A percentile compares a stretch with the other conserved stretches of the same genome.
Evolutionary conservation across 2,329 filamentous ascomycete genomes (phyloP).

Genomic region (Atkinsonella texensis): DNA sequence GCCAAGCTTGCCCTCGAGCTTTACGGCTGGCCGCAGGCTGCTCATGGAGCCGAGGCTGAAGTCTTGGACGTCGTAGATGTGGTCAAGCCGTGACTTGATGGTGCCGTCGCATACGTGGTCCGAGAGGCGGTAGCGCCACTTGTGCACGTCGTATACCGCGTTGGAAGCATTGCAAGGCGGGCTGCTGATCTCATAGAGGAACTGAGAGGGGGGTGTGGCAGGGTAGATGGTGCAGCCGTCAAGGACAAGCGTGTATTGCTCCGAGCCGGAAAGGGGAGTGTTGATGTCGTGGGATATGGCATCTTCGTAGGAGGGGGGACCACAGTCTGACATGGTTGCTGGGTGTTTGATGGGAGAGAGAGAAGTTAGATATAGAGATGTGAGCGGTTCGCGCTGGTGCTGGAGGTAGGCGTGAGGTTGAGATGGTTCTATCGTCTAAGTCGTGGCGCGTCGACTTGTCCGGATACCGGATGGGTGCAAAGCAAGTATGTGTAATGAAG

Average conservation of each 20-base stretch:
- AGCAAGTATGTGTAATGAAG: too few species aligned
- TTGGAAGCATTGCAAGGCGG: slow-evolving; percentile 10
- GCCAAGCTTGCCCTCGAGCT: slow-evolving; percentile 12
- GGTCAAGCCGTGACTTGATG: slow-evolving; percentile 13
- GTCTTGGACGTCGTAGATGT: slow-evolving; percentile 18
- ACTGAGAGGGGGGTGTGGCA: slow-evolving; percentile 7
- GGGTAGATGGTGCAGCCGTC: slow-evolving; percentile 13
- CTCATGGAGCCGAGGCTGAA: background rate
- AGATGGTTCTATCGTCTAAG: too few species aligned
- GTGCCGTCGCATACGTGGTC: slow-evolving; percentile 7
- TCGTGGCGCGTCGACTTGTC: too few species aligned
- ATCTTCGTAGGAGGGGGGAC: slow-evolving; percentile 2
- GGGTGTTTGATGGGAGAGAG: background rate
- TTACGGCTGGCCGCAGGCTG: slow-evolving; percentile 8
- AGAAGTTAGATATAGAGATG: background rate
- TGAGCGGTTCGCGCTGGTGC: background rate
- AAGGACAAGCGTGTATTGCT: slow-evolving; percentile 9
- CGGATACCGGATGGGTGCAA: too few species aligned
- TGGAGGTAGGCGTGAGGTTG: background rate
- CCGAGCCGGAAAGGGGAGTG: background rate
- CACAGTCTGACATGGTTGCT: background rate
- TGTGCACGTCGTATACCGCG: slow-evolving; percentile 14
- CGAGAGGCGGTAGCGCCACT: slow-evolving; percentile 14
- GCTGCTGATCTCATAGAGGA: slow-evolving; percentile 16
- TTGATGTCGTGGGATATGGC: slow-evolving; percentile 2